Conservation (phyloP, 2,329 filamentous ascomycete genomes). For the Colletotrichum graminicola region DNA sequence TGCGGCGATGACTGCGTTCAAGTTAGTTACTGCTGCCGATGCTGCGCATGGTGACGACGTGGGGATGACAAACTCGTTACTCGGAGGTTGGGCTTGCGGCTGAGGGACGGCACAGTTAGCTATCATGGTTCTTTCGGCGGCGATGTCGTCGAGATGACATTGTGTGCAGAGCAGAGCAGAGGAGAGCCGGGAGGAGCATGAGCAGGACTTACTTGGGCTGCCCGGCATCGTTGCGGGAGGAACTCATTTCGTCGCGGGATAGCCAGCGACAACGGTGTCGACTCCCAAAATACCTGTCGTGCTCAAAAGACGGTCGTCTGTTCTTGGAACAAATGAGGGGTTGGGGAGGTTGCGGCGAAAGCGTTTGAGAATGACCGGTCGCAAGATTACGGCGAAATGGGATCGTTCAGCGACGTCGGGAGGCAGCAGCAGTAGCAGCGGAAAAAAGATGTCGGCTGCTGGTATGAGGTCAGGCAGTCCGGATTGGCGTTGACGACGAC, state of each 20-base stretch:
- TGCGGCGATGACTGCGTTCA: slow-evolving; percentile 87
- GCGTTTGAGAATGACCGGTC: slow-evolving; percentile 26
- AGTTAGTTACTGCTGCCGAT: slow-evolving; percentile 52
- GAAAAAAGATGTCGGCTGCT: slow-evolving; percentile 15
- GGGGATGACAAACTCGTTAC: slow-evolving; percentile 81
- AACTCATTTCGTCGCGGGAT: slow-evolving; percentile 42
- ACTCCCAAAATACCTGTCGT: slow-evolving; percentile 37
- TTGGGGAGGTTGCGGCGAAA: slow-evolving; percentile 11
- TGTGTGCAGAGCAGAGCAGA: background rate
- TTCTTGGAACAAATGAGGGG: slow-evolving; percentile 39
- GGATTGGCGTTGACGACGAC: slow-evolving; percentile 41
- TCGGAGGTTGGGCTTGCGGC: slow-evolving; percentile 86
- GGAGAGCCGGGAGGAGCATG: background rate
- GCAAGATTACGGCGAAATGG: slow-evolving; percentile 20
- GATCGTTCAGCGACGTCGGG: slow-evolving; percentile 18
- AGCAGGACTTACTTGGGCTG: slow-evolving; percentile 50
- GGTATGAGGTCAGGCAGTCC: slow-evolving; percentile 26
- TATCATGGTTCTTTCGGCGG: background rate
- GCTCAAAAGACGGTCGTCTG: slow-evolving; percentile 25
- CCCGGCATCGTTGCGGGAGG: slow-evolving; percentile 53
- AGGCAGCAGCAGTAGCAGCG: slow-evolving; percentile 13
- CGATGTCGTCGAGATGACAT: background rate
- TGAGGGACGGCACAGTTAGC: slow-evolving; percentile 27
- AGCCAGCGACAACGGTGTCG: slow-evolving; percentile 41
- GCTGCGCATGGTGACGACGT: slow-evolving; percentile 40